Base-by-base conservation (phyloP, 2,329 filamentous ascomycete species). In the Ceratocystiopsis sp. region DNA sequence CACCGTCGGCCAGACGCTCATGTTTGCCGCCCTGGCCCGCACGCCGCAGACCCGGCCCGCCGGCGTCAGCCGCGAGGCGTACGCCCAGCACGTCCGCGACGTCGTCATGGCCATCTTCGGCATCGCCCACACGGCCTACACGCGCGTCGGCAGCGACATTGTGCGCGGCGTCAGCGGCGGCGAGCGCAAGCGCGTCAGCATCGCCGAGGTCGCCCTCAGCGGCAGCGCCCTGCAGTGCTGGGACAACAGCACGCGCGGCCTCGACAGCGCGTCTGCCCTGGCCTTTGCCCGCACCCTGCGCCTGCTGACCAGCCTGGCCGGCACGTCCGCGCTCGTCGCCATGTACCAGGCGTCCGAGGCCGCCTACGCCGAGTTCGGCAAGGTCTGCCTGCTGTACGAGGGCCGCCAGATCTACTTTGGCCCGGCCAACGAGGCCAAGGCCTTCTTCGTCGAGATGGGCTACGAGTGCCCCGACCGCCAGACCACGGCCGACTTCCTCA, bases 401-500 rank as follows among this genome's bases (percentile, higher is more conserved):
- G 77, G 79, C 1, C 68, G 71, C 5, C 74, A 78, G 59, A 71
- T 82, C 43, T 84, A 73, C 59, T 74, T 75, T 54, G 79, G 79
- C 0, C 73, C 69, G 3, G 67, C 69, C 4, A 60, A 62, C n/a
- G 64, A 72, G 38, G 79, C 80, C 3, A 70, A 67, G 44, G 62
- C 71, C 45, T 84, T 81, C 57, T 83, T 84, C 54, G 64, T 75
- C 46, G 65, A 75, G 41, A 64, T 83, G 15, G 79, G 81, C 0
- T 87, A 82, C 52, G 61, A 72, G 19, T 81, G 63, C 13, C 65
- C 64, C 1, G 59, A 64, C 0, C 57, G 65, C 12, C 64, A 79
- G 54, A 87, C 82, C 0, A 86, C 82, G 0, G 75, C 81, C 2
- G 83, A 87, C 55, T 87, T 86, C 60, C 59, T 87, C 38, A 86